These are phyloP conservation scores for Boletales sp. DNA, from an alignment of 768 basidiomycete species.

Conservation along the genomic window DNA sequence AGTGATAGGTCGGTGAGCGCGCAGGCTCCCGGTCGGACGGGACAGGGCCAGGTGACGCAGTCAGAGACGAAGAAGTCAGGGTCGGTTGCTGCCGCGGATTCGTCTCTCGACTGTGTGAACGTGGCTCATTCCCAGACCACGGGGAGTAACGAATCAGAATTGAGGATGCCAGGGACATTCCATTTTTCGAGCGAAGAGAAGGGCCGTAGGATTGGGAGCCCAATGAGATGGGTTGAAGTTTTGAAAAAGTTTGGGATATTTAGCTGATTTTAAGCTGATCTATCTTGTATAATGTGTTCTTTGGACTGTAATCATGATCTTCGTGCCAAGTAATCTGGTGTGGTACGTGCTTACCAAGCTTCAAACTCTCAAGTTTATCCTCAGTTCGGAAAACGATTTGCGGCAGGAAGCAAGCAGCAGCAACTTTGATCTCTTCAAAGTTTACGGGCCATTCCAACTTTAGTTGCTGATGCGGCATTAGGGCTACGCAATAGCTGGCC, in stretches of 20 bases:
- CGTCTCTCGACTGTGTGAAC: conserved; percentile 1
- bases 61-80: not conserved
- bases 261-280: conserved; percentile 6
- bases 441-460: no score
- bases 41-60: not conserved
- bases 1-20: not conserved
- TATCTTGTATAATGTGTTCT: not conserved
- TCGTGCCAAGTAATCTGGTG: no score
- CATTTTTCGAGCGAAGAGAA: conserved; percentile 20
- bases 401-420: no score
- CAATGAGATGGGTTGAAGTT: conserved; percentile 17
- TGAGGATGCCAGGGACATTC: conserved; percentile 54
- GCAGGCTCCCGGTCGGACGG: not conserved
- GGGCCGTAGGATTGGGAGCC: not conserved
- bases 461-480: no score
- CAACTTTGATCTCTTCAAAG: no score
- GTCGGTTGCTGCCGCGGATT: not conserved
- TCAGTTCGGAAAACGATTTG: no score
- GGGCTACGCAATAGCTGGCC: no score
- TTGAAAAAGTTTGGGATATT: conserved; percentile 26
- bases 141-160: conserved; percentile 29
- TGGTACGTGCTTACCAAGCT: no score
- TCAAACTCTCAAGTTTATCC: no score
- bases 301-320: no score
- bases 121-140: conserved; percentile 2